Evolutionary conservation across 768 basidiomycete species (phyloP), one percentile per base, ranked within the genome.

Genomic region (Trametopsis cervina): DNA sequence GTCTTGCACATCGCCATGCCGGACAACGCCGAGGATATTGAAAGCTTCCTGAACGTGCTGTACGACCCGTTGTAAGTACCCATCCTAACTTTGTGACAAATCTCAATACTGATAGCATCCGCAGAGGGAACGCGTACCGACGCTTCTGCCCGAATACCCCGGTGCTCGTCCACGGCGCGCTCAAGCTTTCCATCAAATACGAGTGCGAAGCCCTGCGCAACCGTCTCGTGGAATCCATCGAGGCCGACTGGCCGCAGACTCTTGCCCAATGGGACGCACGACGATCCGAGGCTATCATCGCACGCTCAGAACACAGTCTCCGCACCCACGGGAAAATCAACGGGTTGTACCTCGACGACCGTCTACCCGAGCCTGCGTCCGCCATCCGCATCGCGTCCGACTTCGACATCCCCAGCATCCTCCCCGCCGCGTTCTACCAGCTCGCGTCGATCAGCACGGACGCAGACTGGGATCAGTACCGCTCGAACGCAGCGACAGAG

Each of bases 151-250:
- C 65, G 2, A 54, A 62, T 43, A 64, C 64, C 4, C 62, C 66
- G 15, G 57, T 65, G 13, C 58, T 56, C 44, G 60, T 66, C 25
- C 55, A 60, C 24, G 62, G 60, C 39, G 56, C 58, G 13, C 60
- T 69, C 40, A 59, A 61, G 49, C 58, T 68, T 45, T 61, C 66
- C 11, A 62, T 55, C 50, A 69, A 69, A 47, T 69, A 69, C 56
- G 61, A 66, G 42, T 63, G 64, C 56, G 63, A 66, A 37, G 49
- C 61, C 13, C 56, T 69, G 17, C 57, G 63, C 20, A 49, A 59
- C 9, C 61, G 65, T 22, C 58, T 69, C 51, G 55, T 64, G 46
- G 50, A 60, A 40, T 59, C 60, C 49, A 50, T 68, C 47, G 58
- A 62, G 44, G 63, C 63, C 13, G 66, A 68, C 54, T 69, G 67